Evolutionary conservation across 208 protist genomes (phyloP), one percentile per base, ranked within the genome.

Genomic region (Trypanosoma melophagium): DNA sequence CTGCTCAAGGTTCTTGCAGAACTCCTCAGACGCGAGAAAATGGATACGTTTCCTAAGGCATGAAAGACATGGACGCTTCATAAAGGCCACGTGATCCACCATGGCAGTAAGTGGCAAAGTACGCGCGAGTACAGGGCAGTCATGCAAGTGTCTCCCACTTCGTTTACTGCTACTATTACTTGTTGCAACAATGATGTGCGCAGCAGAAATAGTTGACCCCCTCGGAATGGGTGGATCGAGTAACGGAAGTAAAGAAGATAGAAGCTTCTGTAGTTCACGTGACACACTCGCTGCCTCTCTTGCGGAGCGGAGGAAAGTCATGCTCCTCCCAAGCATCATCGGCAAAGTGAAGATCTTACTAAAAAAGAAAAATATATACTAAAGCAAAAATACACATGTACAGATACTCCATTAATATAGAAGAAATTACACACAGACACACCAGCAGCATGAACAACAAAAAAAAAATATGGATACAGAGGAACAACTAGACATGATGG

Each of bases 11-110:
- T 87, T 69, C 7, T 56, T 49, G 28, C 79, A 86, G 60, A 93
- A 96, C 19, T 84, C 35, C 45, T 84, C 78, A n/a, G 70, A 84
- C 7, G 90, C 67, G 51, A 96, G 60, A 61, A 86, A 91, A 57
- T 96, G 80, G n/a, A 84, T 73, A 14, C 86, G 80, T 40, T 80
- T 63, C 0, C 63, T 63, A 22, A 92, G 64, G 62, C 90, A 96
- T 21, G 53, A 49, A 0, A 58, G 24, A 60, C 90, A 96, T 21
- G 84, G 87, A 5, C 65, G 62, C 14, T 68, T 68, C n/a, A 77
- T 25, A 69, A 90, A 92, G 19, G 66, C 77, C 3, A 49, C 52
- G 38, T 92, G 77, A 13, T 55, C 53, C 17, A 77, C 70, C 9
- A 93, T 53, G 16, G 55, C 67, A 0, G 77, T 76, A 21, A 93